Base-by-base conservation (phyloP, 2,329 filamentous ascomycete genomes). In the Fusarium circinatum region DNA sequence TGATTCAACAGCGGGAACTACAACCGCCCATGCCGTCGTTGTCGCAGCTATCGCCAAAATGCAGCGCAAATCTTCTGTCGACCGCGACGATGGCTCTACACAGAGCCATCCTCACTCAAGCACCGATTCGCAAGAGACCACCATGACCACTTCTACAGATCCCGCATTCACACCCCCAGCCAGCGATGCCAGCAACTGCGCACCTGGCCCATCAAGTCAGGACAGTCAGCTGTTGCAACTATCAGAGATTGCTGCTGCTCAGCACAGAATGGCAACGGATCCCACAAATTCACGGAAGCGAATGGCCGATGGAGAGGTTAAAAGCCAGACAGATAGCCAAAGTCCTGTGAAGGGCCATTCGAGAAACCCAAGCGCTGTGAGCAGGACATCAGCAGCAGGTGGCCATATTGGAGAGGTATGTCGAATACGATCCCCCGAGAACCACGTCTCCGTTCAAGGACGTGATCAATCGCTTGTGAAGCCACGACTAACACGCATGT, bases 321-420 rank as follows among this genome's bases (percentile, higher is more conserved):
- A 95, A 83, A 81, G 86, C 77, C 84, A 68, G 69, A 81, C 47
- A 75, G 80, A 73, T 13, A 86, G 82, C 70, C 83, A 80, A 54
- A 90, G 87, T 64, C 87, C 85, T 28, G 79, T 84, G 39, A 82
- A 84, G 76, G 88, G 88, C 36, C 93, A 94, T 80, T 92, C 92
- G 34, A 89, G 93, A 78, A 94, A 91, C 71, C 90, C 90, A 52
- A 96, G 94, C 80, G 87, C 90, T 63, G 85, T 93, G 67, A 91
- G 89, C 80, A 83, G 86, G 72, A 84, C 85, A 44, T 91, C 89
- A 3, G 87, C 88, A 55, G 87, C 89, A 54, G 88, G 89, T 55
- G 93, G 89, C 78, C 92, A 91, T 75, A 93, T 96, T 76, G 92
- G 93, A 81, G 94, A 97, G 87, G 93, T 96, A 86, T 76, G 86